A percentile compares a stretch with the other conserved stretches of the same genome.
phyloP scores from a whole-genome alignment of 495 filamentous ascomycete species.

The Bacidia rubella region DNA sequence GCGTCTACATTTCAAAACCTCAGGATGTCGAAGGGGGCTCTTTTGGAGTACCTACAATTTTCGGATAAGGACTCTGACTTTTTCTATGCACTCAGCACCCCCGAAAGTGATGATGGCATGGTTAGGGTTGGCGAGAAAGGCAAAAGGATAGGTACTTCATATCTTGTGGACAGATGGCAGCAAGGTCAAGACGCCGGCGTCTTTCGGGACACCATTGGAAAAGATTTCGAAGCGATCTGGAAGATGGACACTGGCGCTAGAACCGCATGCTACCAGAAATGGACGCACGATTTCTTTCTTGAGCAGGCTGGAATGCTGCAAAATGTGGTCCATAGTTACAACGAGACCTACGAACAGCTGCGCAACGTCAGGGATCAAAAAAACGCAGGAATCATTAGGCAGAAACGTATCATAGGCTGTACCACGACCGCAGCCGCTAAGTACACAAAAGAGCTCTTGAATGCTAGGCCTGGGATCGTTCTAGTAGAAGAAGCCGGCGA shows the following conservation, averaged over 20 bases:
- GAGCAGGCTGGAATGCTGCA: constrained; percentile 35
- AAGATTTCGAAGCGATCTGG: constrained; percentile 38
- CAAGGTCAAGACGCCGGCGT: constrained; percentile 33
- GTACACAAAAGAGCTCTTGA: constrained; percentile 37
- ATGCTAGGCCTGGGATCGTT: constrained; percentile 38
- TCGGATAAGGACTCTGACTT: constrained; percentile 35
- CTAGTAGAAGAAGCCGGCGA: constrained; percentile 73
- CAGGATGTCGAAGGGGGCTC: constrained; percentile 9
- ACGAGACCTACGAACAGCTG: constrained; percentile 29
- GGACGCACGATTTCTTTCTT: constrained; percentile 35
- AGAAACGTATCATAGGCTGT: constrained; percentile 55
- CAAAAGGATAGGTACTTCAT: constrained; percentile 31
- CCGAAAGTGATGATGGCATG: constrained; percentile 31
- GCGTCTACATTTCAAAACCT: constrained; percentile 14
- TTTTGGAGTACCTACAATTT: constrained; percentile 57
- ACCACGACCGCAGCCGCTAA: constrained; percentile 66
- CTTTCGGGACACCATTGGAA: constrained; percentile 22
- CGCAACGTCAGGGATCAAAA: constrained; percentile 31
- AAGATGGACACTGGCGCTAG: constrained; percentile 29
- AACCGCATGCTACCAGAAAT: constrained; percentile 24
- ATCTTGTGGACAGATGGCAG: constrained; percentile 47
- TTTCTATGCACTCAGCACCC: constrained; percentile 42
- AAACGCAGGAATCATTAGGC: constrained; percentile 30
- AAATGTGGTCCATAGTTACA: constrained; percentile 26
- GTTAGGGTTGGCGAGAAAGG: constrained; percentile 31